Conservation (phyloP, 805 yeast species). For the Allodekkera sacchari region DNA sequence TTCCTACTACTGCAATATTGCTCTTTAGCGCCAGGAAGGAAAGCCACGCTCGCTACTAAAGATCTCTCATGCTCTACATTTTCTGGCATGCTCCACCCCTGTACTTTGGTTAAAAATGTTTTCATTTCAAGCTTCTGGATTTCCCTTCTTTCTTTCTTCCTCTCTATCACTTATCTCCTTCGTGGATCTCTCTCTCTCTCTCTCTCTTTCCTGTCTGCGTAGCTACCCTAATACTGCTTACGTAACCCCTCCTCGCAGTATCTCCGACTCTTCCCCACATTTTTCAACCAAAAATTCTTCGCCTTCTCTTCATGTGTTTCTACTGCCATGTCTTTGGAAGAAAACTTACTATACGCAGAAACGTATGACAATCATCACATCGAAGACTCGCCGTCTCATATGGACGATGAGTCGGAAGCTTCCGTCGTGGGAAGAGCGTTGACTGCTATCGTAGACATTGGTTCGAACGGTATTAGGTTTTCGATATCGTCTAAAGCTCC, state of each 20-base stretch:
- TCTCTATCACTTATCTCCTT: neutral
- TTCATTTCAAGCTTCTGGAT: too few species aligned
- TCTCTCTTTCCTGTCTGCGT: neutral
- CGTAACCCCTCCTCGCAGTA: neutral
- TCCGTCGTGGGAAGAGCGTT: constrained; percentile 50
- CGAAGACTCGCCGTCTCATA: constrained; percentile 14
- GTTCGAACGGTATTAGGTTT: constrained; percentile 68
- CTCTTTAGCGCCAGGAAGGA: too few species aligned
- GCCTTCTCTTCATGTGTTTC: neutral
- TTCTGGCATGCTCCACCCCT: too few species aligned
- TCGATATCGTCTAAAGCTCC: constrained; percentile 63
- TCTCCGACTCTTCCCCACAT: too few species aligned
- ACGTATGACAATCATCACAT: constrained; percentile 23
- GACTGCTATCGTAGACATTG: constrained; percentile 67
- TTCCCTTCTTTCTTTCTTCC: neutral
- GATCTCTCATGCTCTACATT: too few species aligned
- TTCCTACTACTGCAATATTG: too few species aligned
- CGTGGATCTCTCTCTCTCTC: neutral
- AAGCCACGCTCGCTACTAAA: too few species aligned
- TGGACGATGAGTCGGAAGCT: constrained; percentile 33
- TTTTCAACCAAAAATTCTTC: too few species aligned
- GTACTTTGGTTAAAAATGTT: too few species aligned
- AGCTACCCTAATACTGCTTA: neutral
- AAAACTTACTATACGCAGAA: constrained; percentile 17
- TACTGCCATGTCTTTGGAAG: constrained; percentile 21